Evolutionary conservation across 2,329 filamentous ascomycete genomes (phyloP), one percentile per base, ranked within the genome.

Genomic region (Coniochaeta sp.): DNA sequence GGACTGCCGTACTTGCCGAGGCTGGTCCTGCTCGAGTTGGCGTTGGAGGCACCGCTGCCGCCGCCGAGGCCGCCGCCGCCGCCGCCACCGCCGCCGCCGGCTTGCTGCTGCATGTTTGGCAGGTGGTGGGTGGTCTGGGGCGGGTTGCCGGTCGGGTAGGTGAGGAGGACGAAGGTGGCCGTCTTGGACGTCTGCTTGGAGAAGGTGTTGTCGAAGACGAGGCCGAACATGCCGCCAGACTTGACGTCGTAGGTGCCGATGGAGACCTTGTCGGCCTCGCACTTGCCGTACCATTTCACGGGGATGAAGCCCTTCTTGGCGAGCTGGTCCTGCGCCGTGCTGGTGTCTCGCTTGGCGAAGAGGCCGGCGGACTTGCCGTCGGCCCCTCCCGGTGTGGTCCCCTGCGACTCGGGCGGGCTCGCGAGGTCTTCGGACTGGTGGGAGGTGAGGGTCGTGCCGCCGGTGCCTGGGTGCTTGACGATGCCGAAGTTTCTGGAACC

Each of bases 201-300:
- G 72, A 99, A 99, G 30, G 95, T 99, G 71, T 99, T 99, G 83
- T 99, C 95, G 70, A 99, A 96, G 34, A 98, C 91, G 62, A 99
- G 80, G 60, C 93, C 95, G 72, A 96, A 99, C 85, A 96, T 97
- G 70, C 95, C 95, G 26, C 88, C 90, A 64, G 95, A 86, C 36
- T 79, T 78, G 26, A 98, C 90, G 70, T 96, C 89, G 71, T 91
- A 91, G 22, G 88, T 95, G 34, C 93, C 95, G 73, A 93, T 91
- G 22, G 91, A 90, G 57, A 97, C 92, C 77, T 95, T 93, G 77
- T 98, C 93, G 40, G 95, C 93, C 75, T 98, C 93, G 73, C 92
- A 98, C 79, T 93, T 96, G 44, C 95, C 95, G 65, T 89, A 81
- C 95, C 95, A 99, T 69, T 90, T 87, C 40, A 90, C 84, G 12